Percentiles rank a stretch among this genome's conserved stretches.
Evolutionary conservation across 345 rosid species (phyloP).

Genomic region (Atalantia buxifolia): DNA sequence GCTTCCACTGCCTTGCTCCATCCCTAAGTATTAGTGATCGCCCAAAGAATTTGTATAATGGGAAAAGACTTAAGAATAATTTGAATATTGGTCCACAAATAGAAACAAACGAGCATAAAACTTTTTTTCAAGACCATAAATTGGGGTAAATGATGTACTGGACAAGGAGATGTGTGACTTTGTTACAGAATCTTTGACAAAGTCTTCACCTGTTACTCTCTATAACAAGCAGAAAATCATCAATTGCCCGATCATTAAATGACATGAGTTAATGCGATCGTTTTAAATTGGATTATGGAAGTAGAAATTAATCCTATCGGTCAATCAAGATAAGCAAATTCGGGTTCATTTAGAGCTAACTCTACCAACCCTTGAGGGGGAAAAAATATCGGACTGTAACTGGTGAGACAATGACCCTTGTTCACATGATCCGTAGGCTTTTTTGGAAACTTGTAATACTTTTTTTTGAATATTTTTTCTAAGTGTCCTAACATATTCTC

Average conservation of each 20-base stretch:
- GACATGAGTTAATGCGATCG: background rate
- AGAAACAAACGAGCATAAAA: background rate
- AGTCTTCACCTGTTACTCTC: conserved; percentile 2
- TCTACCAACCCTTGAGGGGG: background rate
- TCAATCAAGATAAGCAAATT: background rate
- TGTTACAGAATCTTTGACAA: background rate
- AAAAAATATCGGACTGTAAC: background rate
- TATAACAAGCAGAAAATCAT: background rate
- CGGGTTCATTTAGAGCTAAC: background rate
- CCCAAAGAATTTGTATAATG: background rate
- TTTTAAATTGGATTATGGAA: background rate
- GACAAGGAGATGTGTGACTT: background rate
- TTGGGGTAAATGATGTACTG: background rate
- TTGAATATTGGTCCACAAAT: background rate
- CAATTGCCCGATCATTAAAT: too few species aligned
- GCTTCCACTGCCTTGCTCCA: too few species aligned
- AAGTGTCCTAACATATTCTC: background rate
- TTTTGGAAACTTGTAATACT: background rate
- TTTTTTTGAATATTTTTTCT: background rate
- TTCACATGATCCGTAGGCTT: background rate
- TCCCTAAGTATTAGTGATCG: too few species aligned
- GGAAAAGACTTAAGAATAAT: background rate
- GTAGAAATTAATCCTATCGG: background rate
- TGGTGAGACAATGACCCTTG: conserved; percentile 10
- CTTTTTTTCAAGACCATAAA: background rate